Base-by-base conservation (phyloP, 257 asterid genomes). In the Orobanche coerulescens region DNA sequence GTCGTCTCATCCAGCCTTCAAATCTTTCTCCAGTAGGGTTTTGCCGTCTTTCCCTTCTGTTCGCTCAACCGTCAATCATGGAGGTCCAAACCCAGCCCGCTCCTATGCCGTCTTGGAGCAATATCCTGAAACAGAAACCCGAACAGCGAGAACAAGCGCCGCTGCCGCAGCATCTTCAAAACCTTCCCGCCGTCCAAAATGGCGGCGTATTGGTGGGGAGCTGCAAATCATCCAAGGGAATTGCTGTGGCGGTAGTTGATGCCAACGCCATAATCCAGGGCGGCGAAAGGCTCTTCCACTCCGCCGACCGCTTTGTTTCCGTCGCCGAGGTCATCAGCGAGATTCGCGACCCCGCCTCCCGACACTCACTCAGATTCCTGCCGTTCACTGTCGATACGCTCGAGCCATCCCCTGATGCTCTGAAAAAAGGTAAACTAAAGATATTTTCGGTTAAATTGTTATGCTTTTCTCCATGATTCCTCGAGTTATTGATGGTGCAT, bases 191-290 rank as follows among this genome's bases (percentile, higher is more conserved):
- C 62, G 31, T 65, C 46, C 70, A 65, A 14, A 66, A 58, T 1
- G 48, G 9, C n/a, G 77, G 83, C 18, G 70, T 43, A 31, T 26
- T 76, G 57, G 98, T 88, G 9, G 88, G 85, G 28, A 86, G 81
- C 70, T 92, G 98, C 81, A 78, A 77, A 54, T 88, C 98, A 14
- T 70, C 86, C 0, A 84, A 81, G 69, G 98, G 98, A 16, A 83
- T 93, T 37, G 80, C 88, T 0, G 92, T 93, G 54, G 97, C 97
- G 8, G 92, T 93, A 22, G 94, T 93, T 25, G 99, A 93, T 47
- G 97, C 97, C 54, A 93, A 89, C 75, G 96, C 96, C 52, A 75
- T 93, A 64, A 93, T 93, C 25, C 86, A 79, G 54, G 99, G 96
- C 2, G 90, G 94, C 22, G 84, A 81, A 58, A 76, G 49, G 66